A percentile compares a stretch with the other conserved stretches of the same genome.
phyloP scores from a whole-genome alignment of 2,329 filamentous ascomycete genomes.

The Dothideomycetes sp. region DNA sequence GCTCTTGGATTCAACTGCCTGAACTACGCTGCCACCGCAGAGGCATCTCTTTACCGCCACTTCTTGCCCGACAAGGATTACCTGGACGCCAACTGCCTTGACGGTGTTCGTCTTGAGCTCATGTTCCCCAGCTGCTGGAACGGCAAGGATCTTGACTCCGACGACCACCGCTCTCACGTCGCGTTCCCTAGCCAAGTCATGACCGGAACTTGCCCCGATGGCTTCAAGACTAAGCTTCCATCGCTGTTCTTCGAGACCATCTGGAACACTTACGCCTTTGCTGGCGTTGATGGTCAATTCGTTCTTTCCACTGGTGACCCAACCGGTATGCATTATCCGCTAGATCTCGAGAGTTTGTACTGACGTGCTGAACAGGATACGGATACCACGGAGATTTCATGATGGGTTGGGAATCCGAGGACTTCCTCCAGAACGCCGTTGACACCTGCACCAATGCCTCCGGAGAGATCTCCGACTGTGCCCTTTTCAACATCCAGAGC shows the following conservation, averaged over 20 bases:
- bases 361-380: slow-evolving; percentile 39
- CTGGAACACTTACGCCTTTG: slow-evolving; percentile 61
- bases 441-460: slow-evolving; percentile 61
- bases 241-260: slow-evolving; percentile 81
- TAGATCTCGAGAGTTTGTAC: background rate
- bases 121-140: slow-evolving; percentile 91
- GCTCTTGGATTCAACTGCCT: slow-evolving; percentile 93
- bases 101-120: slow-evolving; percentile 72
- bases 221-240: slow-evolving; percentile 56
- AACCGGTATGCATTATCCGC: slow-evolving; percentile 41
- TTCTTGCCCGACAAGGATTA: slow-evolving; percentile 68
- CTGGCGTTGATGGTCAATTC: slow-evolving; percentile 54
- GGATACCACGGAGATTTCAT: slow-evolving; percentile 75
- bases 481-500: slow-evolving; percentile 59
- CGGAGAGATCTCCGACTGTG: slow-evolving; percentile 63
- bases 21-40: slow-evolving; percentile 58
- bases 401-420: slow-evolving; percentile 57
- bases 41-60: slow-evolving; percentile 71
- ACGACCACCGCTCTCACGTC: slow-evolving; percentile 53
- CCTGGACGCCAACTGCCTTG: slow-evolving; percentile 68
- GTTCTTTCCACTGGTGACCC: slow-evolving; percentile 69
- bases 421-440: slow-evolving; percentile 61
- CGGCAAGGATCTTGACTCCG: slow-evolving; percentile 47
- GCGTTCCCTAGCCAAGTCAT: slow-evolving; percentile 70
- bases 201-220: slow-evolving; percentile 62